Percentiles rank a stretch among this genome's conserved stretches.
These are phyloP conservation scores for Starmerella bacillaris DNA, from an alignment of 805 yeast species.

Conservation along the genomic window DNA sequence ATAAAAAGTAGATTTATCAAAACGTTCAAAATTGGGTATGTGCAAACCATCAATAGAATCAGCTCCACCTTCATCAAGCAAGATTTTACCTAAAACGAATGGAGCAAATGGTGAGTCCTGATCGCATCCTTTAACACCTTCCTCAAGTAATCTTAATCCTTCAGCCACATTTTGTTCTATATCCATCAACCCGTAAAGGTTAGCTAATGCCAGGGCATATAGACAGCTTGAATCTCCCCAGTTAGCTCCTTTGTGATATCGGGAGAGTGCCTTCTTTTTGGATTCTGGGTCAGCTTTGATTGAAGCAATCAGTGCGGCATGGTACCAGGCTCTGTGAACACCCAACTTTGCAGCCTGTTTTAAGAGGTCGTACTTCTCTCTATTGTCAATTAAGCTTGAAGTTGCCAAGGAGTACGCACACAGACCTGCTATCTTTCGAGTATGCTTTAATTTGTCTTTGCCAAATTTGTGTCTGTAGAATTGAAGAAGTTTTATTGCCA, in stretches of 20 bases:
- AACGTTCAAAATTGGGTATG: not conserved
- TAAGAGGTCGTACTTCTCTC: slow-evolving; percentile 17
- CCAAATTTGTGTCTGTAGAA: not conserved
- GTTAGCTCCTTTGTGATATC: slow-evolving; percentile 23
- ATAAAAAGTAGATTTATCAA: not conserved
- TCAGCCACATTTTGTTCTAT: slow-evolving; percentile 13
- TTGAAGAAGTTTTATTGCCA: not conserved
- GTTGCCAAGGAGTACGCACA: slow-evolving; percentile 19
- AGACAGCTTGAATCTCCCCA: slow-evolving; percentile 25
- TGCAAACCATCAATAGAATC: slow-evolving; percentile 9
- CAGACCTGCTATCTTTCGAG: slow-evolving; percentile 20
- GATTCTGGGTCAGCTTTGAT: slow-evolving; percentile 20
- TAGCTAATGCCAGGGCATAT: slow-evolving; percentile 24
- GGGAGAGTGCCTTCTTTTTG: slow-evolving; percentile 19
- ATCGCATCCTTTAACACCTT: slow-evolving; percentile 21
- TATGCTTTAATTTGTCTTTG: slow-evolving; percentile 13
- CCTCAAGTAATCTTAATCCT: slow-evolving; percentile 18
- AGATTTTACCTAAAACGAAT: slow-evolving; percentile 23
- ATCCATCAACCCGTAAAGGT: slow-evolving; percentile 17
- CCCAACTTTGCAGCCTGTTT: slow-evolving; percentile 21
- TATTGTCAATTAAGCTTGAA: slow-evolving; percentile 7
- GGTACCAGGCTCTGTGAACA: slow-evolving; percentile 23
- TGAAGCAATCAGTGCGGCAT: slow-evolving; percentile 19
- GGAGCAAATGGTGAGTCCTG: slow-evolving; percentile 27
- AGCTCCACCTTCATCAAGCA: slow-evolving; percentile 25